Evolutionary conservation across 805 yeast genomes (phyloP).

Genomic region (Cyberlindnera subsufficiens): DNA sequence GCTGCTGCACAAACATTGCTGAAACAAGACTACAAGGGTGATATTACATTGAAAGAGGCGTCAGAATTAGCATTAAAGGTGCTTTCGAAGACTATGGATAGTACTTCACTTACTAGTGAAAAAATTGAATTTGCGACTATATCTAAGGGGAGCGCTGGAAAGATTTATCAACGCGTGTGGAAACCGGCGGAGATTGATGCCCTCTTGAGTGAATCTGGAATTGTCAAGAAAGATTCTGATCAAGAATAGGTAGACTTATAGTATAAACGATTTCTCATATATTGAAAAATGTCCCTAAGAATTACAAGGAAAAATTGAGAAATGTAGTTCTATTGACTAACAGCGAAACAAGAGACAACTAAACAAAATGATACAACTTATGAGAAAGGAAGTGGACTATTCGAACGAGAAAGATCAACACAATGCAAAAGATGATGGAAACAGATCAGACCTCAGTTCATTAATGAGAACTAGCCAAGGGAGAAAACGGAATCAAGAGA

Average conservation of each 20-base stretch:
- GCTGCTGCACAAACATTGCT: conserved; percentile 93
- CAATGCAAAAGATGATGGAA: neutral
- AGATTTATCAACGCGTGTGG: conserved; percentile 70
- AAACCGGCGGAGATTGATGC: conserved; percentile 69
- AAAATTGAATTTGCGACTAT: conserved; percentile 92
- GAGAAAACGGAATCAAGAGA: neutral
- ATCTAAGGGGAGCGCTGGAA: conserved; percentile 40
- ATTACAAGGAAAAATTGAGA: neutral
- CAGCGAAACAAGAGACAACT: no score
- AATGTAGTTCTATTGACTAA: neutral
- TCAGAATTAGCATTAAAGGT: conserved; percentile 86
- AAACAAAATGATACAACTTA: neutral
- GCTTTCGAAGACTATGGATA: conserved; percentile 89
- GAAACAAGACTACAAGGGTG: conserved; percentile 92
- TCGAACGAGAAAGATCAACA: neutral
- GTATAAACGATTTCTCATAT: no score
- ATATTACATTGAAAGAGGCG: conserved; percentile 66
- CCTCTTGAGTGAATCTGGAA: conserved; percentile 67
- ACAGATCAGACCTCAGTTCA: neutral
- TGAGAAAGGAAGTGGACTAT: no score
- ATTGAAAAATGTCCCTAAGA: neutral
- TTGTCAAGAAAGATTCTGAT: conserved; percentile 51
- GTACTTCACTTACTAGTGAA: conserved; percentile 77
- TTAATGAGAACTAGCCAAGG: neutral
- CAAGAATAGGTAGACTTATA: conserved; percentile 12